phyloP scores from a whole-genome alignment of 2,329 filamentous ascomycete genomes.

The Fusarium sp. region DNA sequence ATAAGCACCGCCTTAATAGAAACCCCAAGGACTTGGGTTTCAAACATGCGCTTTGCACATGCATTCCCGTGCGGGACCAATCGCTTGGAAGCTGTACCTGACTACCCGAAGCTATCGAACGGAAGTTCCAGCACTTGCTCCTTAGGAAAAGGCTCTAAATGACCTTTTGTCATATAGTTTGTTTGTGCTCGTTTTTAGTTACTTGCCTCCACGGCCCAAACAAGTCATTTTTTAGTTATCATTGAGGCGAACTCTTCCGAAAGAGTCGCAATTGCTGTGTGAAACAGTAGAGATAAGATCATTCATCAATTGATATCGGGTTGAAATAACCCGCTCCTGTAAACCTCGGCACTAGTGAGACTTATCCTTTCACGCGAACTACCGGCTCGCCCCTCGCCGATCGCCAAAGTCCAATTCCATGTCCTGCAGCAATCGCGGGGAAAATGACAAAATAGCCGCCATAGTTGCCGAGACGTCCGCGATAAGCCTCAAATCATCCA shows the following conservation, averaged over 20 bases:
- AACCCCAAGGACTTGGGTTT: neutral
- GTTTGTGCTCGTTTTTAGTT: too few relatives aligned
- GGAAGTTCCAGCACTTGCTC: too few relatives aligned
- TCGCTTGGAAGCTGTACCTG: neutral
- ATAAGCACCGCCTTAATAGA: neutral
- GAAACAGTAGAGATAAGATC: neutral
- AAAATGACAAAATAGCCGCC: neutral
- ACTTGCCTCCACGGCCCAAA: too few relatives aligned
- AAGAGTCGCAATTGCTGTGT: neutral
- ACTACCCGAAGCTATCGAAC: too few relatives aligned
- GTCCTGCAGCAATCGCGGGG: neutral
- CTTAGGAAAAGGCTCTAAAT: too few relatives aligned
- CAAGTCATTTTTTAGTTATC: neutral
- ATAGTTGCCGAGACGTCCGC: neutral
- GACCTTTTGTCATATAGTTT: too few relatives aligned
- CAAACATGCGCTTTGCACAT: neutral
- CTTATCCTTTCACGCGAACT: neutral
- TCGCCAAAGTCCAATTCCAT: neutral
- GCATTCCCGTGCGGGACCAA: neutral
- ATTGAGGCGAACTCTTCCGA: neutral
- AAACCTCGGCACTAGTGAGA: neutral
- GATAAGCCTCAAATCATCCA: neutral
- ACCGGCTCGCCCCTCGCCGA: neutral
- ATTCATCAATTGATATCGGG: neutral
- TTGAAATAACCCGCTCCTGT: neutral